Base-by-base conservation (phyloP, 2,329 filamentous ascomycete species). In the Colletotrichum tropicale region DNA sequence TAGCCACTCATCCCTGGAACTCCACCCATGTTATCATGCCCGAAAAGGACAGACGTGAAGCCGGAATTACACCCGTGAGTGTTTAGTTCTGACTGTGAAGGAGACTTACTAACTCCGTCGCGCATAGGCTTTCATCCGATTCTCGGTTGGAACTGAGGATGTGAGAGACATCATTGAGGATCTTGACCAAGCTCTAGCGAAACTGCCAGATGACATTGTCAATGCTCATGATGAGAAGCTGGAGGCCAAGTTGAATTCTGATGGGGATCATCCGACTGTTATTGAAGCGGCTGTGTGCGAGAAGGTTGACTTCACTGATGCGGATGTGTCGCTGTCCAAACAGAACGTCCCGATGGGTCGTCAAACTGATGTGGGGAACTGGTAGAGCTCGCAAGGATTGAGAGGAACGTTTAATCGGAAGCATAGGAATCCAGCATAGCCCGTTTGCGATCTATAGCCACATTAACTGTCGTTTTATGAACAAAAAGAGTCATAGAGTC, bases 91-190 rank as follows among this genome's bases (percentile, higher is more conserved):
- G 18, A 8, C n/a, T n/a, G 28, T 30, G 12, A 13, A 9, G 24
- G 3, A 34, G 16, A 5, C 0, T 61, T 32, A 9, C 62, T 48
- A 3, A 66, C 21, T 6, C 18, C n/a, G 10, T 48, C n/a, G 3
- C n/a, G 28, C 15, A 8, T 8, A 67, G 65, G 65, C 79, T 92
- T 94, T 32, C 93, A 92, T 80, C 64, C 71, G 78, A 15, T 64
- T 80, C 3, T 80, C 77, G 4, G 77, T 80, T 1, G 79, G 79
- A 18, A 94, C 91, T 8, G 93, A 94, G 83, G 92, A 94, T 80
- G 93, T 94, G 77, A 92, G 94, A 84, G 93, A 94, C 79, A 94
- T 94, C 80, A 93, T 92, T 78, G 89, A 89, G 30, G 93, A 94
- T 82, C 94, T 94, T 80, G 91, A 93, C 82, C 92, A 94, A 83